These are phyloP conservation scores for Pharus latifolius DNA, from an alignment of 176 grass and related monocot species.

Conservation along the genomic window DNA sequence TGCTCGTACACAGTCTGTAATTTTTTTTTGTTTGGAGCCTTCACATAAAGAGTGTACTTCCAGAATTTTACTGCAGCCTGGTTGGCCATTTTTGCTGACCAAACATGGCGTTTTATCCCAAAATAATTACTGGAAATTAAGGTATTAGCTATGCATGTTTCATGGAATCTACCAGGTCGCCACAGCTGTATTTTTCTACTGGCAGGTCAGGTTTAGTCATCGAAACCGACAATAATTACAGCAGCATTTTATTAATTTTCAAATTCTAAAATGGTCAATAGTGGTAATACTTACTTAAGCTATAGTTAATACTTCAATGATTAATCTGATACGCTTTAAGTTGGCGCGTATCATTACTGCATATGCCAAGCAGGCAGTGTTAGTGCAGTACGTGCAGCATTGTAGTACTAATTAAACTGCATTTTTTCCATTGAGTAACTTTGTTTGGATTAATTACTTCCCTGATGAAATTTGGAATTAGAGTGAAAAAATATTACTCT, in stretches of 20 bases:
- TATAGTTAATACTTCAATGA: too few species aligned
- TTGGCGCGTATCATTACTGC: background rate
- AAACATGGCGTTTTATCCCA: background rate
- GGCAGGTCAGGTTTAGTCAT: background rate
- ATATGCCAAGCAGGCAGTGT: background rate
- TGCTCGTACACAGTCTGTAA: too few species aligned
- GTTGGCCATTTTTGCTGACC: too few species aligned
- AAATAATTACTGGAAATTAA: background rate
- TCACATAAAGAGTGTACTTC: too few species aligned
- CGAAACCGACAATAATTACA: background rate
- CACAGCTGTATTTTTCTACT: too few species aligned
- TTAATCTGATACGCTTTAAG: background rate
- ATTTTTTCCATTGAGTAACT: background rate
- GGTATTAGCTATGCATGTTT: background rate
- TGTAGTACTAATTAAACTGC: background rate
- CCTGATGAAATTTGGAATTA: too few species aligned
- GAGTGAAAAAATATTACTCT: background rate
- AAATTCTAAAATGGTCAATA: too few species aligned
- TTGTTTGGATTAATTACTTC: background rate
- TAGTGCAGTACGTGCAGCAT: background rate
- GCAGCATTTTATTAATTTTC: too few species aligned
- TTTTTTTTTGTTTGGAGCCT: too few species aligned
- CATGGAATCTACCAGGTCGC: background rate
- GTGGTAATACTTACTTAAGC: too few species aligned
- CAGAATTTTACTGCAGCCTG: too few species aligned